Percentiles rank a stretch among this genome's conserved stretches.
phyloP scores from a whole-genome alignment of 768 basidiomycete genomes.

The Auricularia heimuer region DNA sequence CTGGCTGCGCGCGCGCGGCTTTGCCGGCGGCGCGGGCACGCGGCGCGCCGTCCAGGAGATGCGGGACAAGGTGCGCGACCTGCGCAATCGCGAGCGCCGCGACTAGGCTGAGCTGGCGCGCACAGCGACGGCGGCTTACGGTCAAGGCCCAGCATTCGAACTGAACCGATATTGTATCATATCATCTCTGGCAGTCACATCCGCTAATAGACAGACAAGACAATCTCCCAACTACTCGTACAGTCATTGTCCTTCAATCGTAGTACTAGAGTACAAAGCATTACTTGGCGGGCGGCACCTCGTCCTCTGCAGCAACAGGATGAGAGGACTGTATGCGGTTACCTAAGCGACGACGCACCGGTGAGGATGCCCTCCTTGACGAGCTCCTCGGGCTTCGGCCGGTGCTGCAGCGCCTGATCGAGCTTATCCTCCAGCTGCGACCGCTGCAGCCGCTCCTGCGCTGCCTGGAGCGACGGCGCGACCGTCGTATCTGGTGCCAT shows the following conservation, averaged over 20 bases:
- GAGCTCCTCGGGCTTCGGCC: constrained; percentile 52
- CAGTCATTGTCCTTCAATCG: not conserved
- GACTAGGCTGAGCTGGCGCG: not conserved
- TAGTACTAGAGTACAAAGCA: not conserved
- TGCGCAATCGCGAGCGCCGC: not conserved
- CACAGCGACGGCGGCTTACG: not conserved
- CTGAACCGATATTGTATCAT: not conserved
- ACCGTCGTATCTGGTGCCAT: constrained; percentile 47
- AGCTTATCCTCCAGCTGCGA: constrained; percentile 63
- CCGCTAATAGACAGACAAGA: no score
- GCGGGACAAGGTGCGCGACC: constrained; percentile 19
- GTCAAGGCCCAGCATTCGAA: constrained; percentile 1
- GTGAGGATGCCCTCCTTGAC: constrained; percentile 55
- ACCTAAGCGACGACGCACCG: constrained; percentile 14
- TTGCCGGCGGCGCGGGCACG: constrained; percentile 68
- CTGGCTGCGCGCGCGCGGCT: constrained; percentile 74
- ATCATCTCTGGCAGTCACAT: not conserved
- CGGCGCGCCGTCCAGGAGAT: constrained; percentile 46
- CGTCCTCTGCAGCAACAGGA: constrained; percentile 6
- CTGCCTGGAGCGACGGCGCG: constrained; percentile 50
- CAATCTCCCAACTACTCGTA: not conserved
- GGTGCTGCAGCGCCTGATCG: constrained; percentile 45
- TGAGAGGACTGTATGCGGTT: constrained; percentile 9
- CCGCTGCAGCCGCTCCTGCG: constrained; percentile 46
- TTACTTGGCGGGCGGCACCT: constrained; percentile 9